Percentiles rank a stretch among this genome's conserved stretches.
Conservation (phyloP, 371 early-diverging fungal genomes). For the Nematocida ausubeli region DNA sequence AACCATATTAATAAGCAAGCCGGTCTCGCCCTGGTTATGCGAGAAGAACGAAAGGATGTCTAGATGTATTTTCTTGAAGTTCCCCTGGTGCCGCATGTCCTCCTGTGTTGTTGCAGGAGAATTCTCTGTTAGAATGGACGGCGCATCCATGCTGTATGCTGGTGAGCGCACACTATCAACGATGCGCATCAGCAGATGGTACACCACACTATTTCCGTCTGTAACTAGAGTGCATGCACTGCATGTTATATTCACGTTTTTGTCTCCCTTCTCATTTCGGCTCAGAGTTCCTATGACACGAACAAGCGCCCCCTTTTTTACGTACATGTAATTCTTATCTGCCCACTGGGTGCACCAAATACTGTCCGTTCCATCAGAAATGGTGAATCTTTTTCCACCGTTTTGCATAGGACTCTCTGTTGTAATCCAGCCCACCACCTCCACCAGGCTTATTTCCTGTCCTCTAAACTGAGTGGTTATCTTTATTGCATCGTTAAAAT, state of each 20-base stretch:
- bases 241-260: background rate
- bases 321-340: background rate
- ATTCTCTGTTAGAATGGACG: background rate
- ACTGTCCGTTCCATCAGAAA: constrained; percentile 27
- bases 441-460: background rate
- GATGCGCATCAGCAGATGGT: constrained; percentile 24
- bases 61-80: constrained; percentile 11
- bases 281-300: background rate
- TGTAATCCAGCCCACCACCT: background rate
- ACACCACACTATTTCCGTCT: constrained; percentile 42
- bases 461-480: background rate
- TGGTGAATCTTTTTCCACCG: background rate
- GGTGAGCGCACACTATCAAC: background rate
- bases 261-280: background rate
- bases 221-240: background rate
- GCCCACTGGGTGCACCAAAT: constrained; percentile 15
- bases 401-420: background rate
- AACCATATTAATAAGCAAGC: background rate
- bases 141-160: background rate
- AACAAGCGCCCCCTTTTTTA: constrained; percentile 6
- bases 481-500: background rate
- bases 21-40: constrained; percentile 12
- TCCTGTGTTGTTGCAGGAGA: background rate
- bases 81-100: background rate
- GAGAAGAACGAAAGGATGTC: constrained; percentile 18